Base-by-base conservation (phyloP, 163 green algal genomes). In the Volvox carteri region DNA sequence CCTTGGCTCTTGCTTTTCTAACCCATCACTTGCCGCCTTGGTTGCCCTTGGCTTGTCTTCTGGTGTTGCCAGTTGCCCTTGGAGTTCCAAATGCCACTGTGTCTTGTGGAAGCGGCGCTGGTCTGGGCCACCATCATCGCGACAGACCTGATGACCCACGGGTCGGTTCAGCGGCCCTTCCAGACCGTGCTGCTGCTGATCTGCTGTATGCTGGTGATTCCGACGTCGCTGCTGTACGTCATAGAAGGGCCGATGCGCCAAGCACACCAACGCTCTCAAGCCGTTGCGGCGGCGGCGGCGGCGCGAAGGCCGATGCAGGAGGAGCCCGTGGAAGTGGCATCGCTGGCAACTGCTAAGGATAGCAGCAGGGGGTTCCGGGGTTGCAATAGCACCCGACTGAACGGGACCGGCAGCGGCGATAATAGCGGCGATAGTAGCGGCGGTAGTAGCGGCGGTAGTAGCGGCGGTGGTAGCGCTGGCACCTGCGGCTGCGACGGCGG, bases 61-160 rank as follows among this genome's bases (percentile, higher is more conserved):
- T n/a, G n/a, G n/a, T n/a, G n/a, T n/a, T n/a, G n/a, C n/a, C 73
- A 80, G 73, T 14, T 80, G 73, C 73, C 73, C 44, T 9, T 65
- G 41, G 42, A 75, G 30, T 9, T 75, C 65, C 65, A 75, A 28
- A 21, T 78, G 39, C 70, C 70, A 14, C 18, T 78, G 70, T 35
- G 39, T 35, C 11, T 56, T 12, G 4, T 23, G 18, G 19, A 78
- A 42, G 9, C 70, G 25, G 44, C 44, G 73, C 42, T 80, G 25
- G 14, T 6, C 35, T 44, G 41, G 4, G 42, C 35, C 73, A 42
- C 28, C 44, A 19, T 9, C 12, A 28, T 80, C 35, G 46, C 18
- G 21, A 65, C 44, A 21, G 73, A 80, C 73, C 73, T 80, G 12
- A 80, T 80, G 73, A 80, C 73, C 73, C 42, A 65, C n/a, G 73